phyloP scores from a whole-genome alignment of 805 yeast species.

The Candida nitratophila region DNA sequence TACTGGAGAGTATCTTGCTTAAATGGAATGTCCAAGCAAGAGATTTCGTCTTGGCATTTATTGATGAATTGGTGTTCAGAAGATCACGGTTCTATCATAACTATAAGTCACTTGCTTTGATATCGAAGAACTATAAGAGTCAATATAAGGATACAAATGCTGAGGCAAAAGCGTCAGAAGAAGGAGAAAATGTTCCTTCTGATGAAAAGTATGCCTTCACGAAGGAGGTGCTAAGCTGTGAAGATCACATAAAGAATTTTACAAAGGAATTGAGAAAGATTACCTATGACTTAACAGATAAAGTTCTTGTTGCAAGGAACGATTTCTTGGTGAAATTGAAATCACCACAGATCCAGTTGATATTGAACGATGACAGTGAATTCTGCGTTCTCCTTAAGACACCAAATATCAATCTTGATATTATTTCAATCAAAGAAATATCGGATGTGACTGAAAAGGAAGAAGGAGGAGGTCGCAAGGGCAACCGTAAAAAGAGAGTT shows the following conservation, averaged over 20 bases:
- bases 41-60: conserved; percentile 54
- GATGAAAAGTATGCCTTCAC: conserved; percentile 4
- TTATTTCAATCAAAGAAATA: conserved; percentile 46
- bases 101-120: background rate
- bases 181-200: background rate
- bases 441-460: conserved; percentile 22
- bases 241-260: conserved; percentile 38
- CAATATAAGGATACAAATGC: background rate
- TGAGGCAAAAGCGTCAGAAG: background rate
- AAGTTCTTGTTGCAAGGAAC: conserved; percentile 31
- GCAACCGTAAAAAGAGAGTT: conserved; percentile 1
- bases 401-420: conserved; percentile 61
- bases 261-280: conserved; percentile 43
- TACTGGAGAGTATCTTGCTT: conserved; percentile 63
- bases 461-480: conserved; percentile 30
- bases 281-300: conserved; percentile 21
- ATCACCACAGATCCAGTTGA: conserved; percentile 78
- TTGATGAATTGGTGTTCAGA: conserved; percentile 40
- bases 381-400: conserved; percentile 66
- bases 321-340: conserved; percentile 61
- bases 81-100: conserved; percentile 24
- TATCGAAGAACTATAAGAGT: background rate
- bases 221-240: conserved; percentile 5
- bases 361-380: conserved; percentile 42
- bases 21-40: conserved; percentile 74